Conservation (phyloP, 1,139 yeast genomes). For the Geotrichum bryndzae region DNA sequence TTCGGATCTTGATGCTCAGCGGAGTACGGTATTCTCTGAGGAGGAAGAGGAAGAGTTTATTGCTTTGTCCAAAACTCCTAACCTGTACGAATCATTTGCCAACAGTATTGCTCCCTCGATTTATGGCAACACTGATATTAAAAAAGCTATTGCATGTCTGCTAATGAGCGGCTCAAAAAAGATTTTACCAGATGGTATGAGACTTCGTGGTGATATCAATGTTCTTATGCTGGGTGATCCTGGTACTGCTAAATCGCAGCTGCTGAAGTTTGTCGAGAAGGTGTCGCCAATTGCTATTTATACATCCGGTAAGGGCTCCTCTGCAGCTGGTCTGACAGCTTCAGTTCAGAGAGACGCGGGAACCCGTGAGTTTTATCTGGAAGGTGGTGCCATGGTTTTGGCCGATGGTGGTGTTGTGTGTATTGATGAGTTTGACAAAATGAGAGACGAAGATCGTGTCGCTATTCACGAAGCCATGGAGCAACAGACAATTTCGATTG, state of each 20-base stretch:
- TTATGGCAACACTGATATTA: slow-evolving; percentile 88
- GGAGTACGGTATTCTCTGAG: slow-evolving; percentile 61
- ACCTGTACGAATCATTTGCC: slow-evolving; percentile 78
- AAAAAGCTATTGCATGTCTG: slow-evolving; percentile 86
- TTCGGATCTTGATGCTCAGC: slow-evolving; percentile 59
- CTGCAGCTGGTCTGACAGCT: slow-evolving; percentile 99
- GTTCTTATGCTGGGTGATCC: slow-evolving; percentile 94
- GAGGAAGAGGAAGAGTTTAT: slow-evolving; percentile 92
- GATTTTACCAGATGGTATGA: slow-evolving; percentile 89
- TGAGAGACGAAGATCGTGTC: slow-evolving; percentile 98
- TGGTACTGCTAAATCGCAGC: slow-evolving; percentile 96
- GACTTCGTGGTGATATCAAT: slow-evolving; percentile 94
- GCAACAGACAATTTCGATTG: slow-evolving; percentile 98
- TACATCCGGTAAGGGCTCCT: slow-evolving; percentile 98
- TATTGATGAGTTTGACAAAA: slow-evolving; percentile 97
- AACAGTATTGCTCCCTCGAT: slow-evolving; percentile 93
- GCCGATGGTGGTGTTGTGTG: slow-evolving; percentile 99
- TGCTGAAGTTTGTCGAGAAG: slow-evolving; percentile 89
- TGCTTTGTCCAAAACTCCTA: slow-evolving; percentile 72
- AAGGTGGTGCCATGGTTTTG: slow-evolving; percentile 99
- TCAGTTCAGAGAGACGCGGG: slow-evolving; percentile 88
- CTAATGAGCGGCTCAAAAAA: slow-evolving; percentile 94
- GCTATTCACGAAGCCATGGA: slow-evolving; percentile 99
- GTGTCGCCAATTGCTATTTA: slow-evolving; percentile 92
- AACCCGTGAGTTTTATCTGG: slow-evolving; percentile 87